phyloP scores from a whole-genome alignment of 2,329 filamentous ascomycete genomes.

The Colletotrichum sp. region DNA sequence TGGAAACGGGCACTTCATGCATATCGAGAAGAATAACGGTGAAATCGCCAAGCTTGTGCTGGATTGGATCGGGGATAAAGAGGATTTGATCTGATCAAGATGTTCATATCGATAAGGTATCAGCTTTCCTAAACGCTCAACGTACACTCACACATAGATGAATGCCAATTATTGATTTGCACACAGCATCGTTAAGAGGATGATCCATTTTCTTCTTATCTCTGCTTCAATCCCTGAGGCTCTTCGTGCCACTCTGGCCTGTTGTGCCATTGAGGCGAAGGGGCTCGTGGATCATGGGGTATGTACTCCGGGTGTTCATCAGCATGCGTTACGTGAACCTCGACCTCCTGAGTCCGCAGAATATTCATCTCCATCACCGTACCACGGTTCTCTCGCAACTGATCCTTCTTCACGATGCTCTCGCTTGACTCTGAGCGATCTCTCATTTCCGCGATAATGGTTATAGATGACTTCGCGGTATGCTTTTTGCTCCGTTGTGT shows the following conservation, averaged over 20 bases:
- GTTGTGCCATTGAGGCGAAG: constrained; percentile 6
- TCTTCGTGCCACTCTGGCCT: constrained; percentile 1
- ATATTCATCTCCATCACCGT: constrained; percentile 3
- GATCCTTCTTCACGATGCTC: background rate
- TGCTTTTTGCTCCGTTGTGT: background rate
- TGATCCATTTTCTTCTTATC: background rate
- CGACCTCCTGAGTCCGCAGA: background rate
- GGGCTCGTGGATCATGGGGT: background rate
- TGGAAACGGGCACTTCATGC: constrained; percentile 62
- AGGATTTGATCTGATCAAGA: background rate
- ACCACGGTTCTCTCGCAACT: background rate
- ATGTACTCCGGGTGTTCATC: background rate
- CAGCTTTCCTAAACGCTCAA: background rate
- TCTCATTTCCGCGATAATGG: background rate
- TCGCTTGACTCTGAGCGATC: constrained; percentile 1
- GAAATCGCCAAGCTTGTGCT: constrained; percentile 41
- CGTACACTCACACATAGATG: background rate
- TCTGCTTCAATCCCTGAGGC: background rate
- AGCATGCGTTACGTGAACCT: background rate
- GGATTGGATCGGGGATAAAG: constrained; percentile 36
- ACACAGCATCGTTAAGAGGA: background rate
- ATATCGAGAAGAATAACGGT: constrained; percentile 57
- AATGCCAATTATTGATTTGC: background rate
- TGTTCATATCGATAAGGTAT: background rate
- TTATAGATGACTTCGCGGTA: background rate